A percentile compares a stretch with the other conserved stretches of the same genome.
Evolutionary conservation across 805 yeast genomes (phyloP).

Genomic region (Citeromyces nyonsensis): DNA sequence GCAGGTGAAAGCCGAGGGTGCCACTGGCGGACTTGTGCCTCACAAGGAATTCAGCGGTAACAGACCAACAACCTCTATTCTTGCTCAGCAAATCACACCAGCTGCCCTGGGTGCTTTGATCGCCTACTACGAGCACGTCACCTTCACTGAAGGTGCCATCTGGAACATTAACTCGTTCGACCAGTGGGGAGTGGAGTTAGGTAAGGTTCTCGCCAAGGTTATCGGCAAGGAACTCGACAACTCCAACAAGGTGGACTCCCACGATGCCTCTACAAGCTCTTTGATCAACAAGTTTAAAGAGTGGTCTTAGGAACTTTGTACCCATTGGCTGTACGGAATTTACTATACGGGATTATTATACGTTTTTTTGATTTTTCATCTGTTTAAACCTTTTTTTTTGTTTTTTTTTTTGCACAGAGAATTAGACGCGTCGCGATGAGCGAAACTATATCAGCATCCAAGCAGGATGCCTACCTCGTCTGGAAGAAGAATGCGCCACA

Average conservation of each 20-base stretch:
- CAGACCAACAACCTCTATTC: slow-evolving; percentile 96
- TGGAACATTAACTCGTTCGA: slow-evolving; percentile 99
- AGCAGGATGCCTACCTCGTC: slow-evolving; percentile 20
- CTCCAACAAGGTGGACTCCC: slow-evolving; percentile 31
- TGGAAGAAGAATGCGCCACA: slow-evolving; percentile 52
- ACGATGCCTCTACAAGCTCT: slow-evolving; percentile 85
- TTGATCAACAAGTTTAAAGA: slow-evolving; percentile 90
- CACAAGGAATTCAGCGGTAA: slow-evolving; percentile 96
- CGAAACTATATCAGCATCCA: background rate
- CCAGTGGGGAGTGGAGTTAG: slow-evolving; percentile 99
- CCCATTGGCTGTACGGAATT: background rate
- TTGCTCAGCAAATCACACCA: slow-evolving; percentile 92
- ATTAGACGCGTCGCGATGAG: background rate
- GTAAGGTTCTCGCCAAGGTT: slow-evolving; percentile 93
- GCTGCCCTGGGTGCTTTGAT: slow-evolving; percentile 92
- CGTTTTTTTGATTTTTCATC: background rate
- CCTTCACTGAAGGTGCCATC: slow-evolving; percentile 96
- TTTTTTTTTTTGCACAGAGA: too few relatives aligned
- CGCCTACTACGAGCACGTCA: slow-evolving; percentile 94
- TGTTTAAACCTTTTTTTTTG: background rate
- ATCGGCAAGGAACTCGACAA: slow-evolving; percentile 70
- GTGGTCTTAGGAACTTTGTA: slow-evolving; percentile 34
- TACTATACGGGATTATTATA: background rate
- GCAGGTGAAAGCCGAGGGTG: slow-evolving; percentile 80
- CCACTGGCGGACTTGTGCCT: slow-evolving; percentile 72